Evolutionary conservation across 1,284 basidiomycete genomes (phyloP), one percentile per base, ranked within the genome.

Genomic region (Ustilago cynodontis): DNA sequence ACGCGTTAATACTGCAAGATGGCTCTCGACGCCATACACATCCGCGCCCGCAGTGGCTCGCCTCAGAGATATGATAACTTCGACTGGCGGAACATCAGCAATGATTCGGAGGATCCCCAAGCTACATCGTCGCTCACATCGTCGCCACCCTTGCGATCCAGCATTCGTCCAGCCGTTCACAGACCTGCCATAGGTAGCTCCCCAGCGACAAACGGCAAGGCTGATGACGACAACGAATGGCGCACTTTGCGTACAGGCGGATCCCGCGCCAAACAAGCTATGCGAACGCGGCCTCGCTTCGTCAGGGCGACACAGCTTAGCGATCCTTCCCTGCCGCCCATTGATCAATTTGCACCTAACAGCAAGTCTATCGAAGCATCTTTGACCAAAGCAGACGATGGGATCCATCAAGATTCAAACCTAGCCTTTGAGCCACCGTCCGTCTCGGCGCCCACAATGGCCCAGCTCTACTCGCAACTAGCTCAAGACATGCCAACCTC

Each of bases 11-110:
- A 26, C 26, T 26, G 20, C 45, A 51, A 1, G 9, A 74, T 74
- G 71, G 71, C 71, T 35, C 71, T 74, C 43, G 20, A 69, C 41
- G 65, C 71, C 54, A 41, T 65, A 14, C 59, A 74, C 51, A 66
- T 75, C n/a, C 58, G 59, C 0, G 35, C 59, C 20, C 54, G 58
- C 5, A 45, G 54, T 35, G 28, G 31, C 18, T 66, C 59, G 50
- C 50, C 59, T 26, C 9, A 22, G 3, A 13, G 33, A 10, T 35
- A 35, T 31, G 47, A 41, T 3, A 11, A 10, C 9, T 13, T 20
- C 11, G 9, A n/a, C 14, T 2, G 8, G 2, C 35, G 33, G 1
- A 29, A 35, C 28, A 14, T 20, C n/a, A n/a, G n/a, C n/a, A n/a
- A n/a, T n/a, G 45, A 22, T 13, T 56, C 53, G 52, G 58, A 56